phyloP scores from a whole-genome alignment of 345 rosid species.

The Rhodamnia argentea region DNA sequence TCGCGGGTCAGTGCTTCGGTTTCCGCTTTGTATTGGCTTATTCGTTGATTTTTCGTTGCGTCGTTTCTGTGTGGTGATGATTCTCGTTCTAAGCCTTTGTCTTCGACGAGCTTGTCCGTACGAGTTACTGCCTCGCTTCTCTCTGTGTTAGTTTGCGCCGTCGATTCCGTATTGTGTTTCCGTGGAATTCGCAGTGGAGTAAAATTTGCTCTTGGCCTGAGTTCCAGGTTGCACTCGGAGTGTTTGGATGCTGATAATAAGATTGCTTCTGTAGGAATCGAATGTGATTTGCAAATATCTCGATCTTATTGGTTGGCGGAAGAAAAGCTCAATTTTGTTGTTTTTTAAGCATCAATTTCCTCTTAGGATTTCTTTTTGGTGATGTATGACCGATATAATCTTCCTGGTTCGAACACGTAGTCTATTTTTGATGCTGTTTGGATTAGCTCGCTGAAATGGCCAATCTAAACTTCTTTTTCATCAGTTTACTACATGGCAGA shows the following conservation, averaged over 20 bases:
- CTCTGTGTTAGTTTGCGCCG: too few relatives aligned
- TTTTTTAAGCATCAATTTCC: neutral
- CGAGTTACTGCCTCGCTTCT: neutral
- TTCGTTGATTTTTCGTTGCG: neutral
- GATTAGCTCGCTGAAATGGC: neutral
- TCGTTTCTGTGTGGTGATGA: neutral
- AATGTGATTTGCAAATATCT: neutral
- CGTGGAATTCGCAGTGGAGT: neutral
- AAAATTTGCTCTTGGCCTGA: neutral
- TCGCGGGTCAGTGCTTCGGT: neutral
- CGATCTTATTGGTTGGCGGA: neutral
- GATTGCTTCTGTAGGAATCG: neutral
- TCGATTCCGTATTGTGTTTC: neutral
- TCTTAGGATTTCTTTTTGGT: neutral
- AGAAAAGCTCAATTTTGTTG: neutral
- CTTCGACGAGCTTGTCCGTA: neutral
- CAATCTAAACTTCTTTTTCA: neutral
- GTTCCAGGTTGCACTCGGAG: neutral
- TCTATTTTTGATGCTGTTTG: neutral
- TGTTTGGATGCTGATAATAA: neutral
- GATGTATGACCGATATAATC: neutral
- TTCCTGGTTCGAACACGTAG: neutral
- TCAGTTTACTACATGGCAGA: slow-evolving; percentile 42
- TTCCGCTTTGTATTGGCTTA: neutral
- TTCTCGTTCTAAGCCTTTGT: neutral